Evolutionary conservation across 2,329 filamentous ascomycete species (phyloP), one percentile per base, ranked within the genome.

Genomic region (Lachnellula suecica): DNA sequence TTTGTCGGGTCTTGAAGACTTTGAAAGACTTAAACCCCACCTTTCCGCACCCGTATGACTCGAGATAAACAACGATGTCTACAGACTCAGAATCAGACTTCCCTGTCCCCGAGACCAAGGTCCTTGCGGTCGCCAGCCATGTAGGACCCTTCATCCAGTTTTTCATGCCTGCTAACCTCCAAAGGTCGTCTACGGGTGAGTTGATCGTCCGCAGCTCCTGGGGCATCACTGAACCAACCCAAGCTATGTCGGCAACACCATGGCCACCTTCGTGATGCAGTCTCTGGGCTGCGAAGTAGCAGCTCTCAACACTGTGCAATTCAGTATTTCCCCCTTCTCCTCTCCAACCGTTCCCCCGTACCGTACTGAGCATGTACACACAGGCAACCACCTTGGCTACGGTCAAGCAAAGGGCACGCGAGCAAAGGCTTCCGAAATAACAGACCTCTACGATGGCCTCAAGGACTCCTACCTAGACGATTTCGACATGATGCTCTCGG

Each of bases 231-330:
- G 58, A 65, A 51, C 17, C 20, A 34, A 47, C 15, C 10, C 37
- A 70, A 96, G 94, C 69, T 93, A 97, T 79, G 94, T 99, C 61
- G 94, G 94, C 47, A 99, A 99, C 71, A 96, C 93, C 66, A 96
- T 99, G 78, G 92, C 92, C 38, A 91, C 91, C 1, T 95, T 96
- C 67, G 90, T 92, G 60, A 87, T 99, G 79, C 93, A 99, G 71
- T 88, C 89, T 1, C 75, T 99, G 46, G 94, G 94, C 44, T 97
- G 91, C 67, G 93, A 99, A 65, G 93, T 97, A 6, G 88, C 91
- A 8, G 90, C 91, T 2, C 80, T 99, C 64, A 97, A 99, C 70
- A 99, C 94, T 0, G 94, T 99, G 6, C 89, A 99, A 65, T 99
- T 97, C 75, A 97, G 93, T 96, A 76, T 71, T 87, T 73, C 20